Percentiles rank a stretch among this genome's conserved stretches.
Evolutionary conservation across 768 basidiomycete species (phyloP).

Genomic region (Boletus reticulatus): DNA sequence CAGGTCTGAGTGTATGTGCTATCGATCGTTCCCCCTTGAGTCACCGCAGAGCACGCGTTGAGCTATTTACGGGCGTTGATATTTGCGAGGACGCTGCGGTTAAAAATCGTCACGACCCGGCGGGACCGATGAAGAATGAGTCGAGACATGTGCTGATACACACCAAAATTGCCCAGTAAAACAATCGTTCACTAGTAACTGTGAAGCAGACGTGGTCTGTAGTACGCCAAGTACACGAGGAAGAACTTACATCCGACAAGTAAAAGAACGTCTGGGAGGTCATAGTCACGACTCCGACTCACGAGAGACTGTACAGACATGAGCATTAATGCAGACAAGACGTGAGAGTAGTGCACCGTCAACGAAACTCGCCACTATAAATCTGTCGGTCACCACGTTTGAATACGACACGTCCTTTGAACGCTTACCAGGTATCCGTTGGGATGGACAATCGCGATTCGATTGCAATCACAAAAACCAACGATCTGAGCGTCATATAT

Average conservation of each 20-base stretch:
- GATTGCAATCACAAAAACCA: neutral
- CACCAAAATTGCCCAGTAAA: constrained; percentile 9
- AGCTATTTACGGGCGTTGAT: constrained; percentile 7
- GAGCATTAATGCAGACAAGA: neutral
- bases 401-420: neutral
- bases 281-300: no score
- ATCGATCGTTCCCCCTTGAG: neutral
- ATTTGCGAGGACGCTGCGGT: constrained; percentile 3
- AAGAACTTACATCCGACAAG: constrained; percentile 5
- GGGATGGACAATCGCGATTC: neutral
- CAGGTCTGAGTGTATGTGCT: neutral
- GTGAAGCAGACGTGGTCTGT: neutral
- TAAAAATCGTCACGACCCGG: neutral
- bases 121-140: constrained; percentile 1
- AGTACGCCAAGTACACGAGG: no score
- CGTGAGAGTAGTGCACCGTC: neutral
- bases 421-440: no score
- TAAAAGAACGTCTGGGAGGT: constrained; percentile 4
- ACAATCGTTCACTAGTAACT: constrained; percentile 2
- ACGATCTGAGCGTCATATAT: constrained; percentile 1
- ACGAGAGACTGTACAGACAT: neutral
- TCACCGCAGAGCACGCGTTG: neutral
- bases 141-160: neutral
- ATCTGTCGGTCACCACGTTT: neutral
- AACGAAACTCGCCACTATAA: constrained; percentile 3